phyloP scores from a whole-genome alignment of 2,329 filamentous ascomycete genomes.

The Uncinocarpus reesii region DNA sequence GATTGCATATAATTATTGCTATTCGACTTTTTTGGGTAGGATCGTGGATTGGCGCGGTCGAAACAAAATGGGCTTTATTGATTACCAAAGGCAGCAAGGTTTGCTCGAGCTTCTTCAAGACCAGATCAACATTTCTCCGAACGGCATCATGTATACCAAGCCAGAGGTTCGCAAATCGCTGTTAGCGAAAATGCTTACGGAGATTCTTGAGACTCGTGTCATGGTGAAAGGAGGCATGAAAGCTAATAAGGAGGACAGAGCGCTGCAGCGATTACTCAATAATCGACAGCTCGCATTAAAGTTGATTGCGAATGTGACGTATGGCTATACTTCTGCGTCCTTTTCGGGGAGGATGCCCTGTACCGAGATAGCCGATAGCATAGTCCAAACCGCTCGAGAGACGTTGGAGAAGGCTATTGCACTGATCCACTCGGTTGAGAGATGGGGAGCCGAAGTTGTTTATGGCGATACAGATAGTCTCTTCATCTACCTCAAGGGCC shows the following conservation, averaged over 20 bases:
- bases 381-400: slow-evolving; percentile 90
- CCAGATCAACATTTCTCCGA: slow-evolving; percentile 83
- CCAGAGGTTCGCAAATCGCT: slow-evolving; percentile 77
- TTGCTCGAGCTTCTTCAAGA: slow-evolving; percentile 70
- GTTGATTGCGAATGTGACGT: slow-evolving; percentile 95
- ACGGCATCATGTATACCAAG: slow-evolving; percentile 92
- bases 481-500: slow-evolving; percentile 80
- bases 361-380: slow-evolving; percentile 94
- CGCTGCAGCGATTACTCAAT: slow-evolving; percentile 76
- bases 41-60: slow-evolving; percentile 78
- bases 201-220: slow-evolving; percentile 88
- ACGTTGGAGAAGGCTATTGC: slow-evolving; percentile 90
- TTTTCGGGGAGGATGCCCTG: slow-evolving; percentile 98
- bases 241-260: slow-evolving; percentile 75
- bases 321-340: slow-evolving; percentile 92
- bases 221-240: slow-evolving; percentile 99
- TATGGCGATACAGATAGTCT: slow-evolving; percentile 96
- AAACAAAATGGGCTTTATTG: slow-evolving; percentile 88
- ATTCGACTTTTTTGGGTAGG: slow-evolving; percentile 87
- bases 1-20: slow-evolving; percentile 99
- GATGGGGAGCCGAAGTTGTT: slow-evolving; percentile 92
- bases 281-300: slow-evolving; percentile 91
- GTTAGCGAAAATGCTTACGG: slow-evolving; percentile 88
- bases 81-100: slow-evolving; percentile 67
- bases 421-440: slow-evolving; percentile 73